Evolutionary conservation across 1,284 basidiomycete genomes (phyloP).

Genomic region (Ganoderma resinaceum): DNA sequence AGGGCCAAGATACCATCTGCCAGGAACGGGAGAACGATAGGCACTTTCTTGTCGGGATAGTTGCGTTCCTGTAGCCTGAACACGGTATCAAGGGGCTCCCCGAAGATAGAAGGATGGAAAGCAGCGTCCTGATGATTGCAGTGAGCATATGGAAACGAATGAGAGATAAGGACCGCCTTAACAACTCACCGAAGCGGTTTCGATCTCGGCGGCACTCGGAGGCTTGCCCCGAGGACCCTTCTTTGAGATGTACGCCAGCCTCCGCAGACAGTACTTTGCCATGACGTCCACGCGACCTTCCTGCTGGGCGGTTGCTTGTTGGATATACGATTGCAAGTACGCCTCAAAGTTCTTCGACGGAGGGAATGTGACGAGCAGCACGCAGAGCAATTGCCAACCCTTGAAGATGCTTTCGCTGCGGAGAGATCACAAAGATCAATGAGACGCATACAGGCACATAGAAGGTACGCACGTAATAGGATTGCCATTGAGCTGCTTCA

Average conservation of each 20-base stretch:
- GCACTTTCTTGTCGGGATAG: slow-evolving; percentile 84
- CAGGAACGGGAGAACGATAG: slow-evolving; percentile 91
- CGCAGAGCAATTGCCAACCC: slow-evolving; percentile 92
- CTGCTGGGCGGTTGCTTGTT: slow-evolving; percentile 66
- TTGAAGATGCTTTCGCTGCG: slow-evolving; percentile 82
- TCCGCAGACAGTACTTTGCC: slow-evolving; percentile 85
- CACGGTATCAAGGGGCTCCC: slow-evolving; percentile 85
- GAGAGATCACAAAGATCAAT: neutral
- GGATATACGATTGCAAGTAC: slow-evolving; percentile 81
- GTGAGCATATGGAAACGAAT: slow-evolving; percentile 3
- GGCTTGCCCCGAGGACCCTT: slow-evolving; percentile 87
- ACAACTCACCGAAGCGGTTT: slow-evolving; percentile 78
- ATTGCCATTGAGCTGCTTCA: slow-evolving; percentile 90
- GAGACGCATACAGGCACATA: neutral
- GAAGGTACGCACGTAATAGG: slow-evolving; percentile 69
- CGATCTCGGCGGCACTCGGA: slow-evolving; percentile 83
- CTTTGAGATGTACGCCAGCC: slow-evolving; percentile 73
- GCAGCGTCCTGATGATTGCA: slow-evolving; percentile 75
- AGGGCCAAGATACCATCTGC: slow-evolving; percentile 89
- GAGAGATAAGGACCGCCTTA: neutral
- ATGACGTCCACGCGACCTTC: slow-evolving; percentile 86
- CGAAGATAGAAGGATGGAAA: slow-evolving; percentile 93
- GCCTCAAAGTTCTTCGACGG: slow-evolving; percentile 91
- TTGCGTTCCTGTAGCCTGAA: slow-evolving; percentile 84
- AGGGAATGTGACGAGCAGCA: slow-evolving; percentile 86